Evolutionary conservation across 2,329 filamentous ascomycete species (phyloP).

Genomic region (Colletotrichum lupini): DNA sequence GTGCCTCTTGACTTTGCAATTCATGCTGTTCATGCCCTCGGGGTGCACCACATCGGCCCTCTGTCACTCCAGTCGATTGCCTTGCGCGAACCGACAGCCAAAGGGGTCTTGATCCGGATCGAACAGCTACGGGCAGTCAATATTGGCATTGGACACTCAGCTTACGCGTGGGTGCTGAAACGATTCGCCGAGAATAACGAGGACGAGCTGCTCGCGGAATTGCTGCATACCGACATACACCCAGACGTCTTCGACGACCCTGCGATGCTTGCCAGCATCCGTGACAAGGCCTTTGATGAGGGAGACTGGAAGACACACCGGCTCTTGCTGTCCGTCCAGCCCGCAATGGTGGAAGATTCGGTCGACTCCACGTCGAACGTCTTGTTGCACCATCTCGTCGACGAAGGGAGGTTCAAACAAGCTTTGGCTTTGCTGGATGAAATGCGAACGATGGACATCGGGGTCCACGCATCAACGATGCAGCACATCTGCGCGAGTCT

Average conservation of each 20-base stretch:
- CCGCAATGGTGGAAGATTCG: slow-evolving; percentile 45
- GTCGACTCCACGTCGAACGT: slow-evolving; percentile 46
- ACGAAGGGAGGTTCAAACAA: slow-evolving; percentile 40
- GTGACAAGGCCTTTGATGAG: slow-evolving; percentile 46
- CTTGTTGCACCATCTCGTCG: slow-evolving; percentile 45
- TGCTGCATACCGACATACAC: slow-evolving; percentile 63
- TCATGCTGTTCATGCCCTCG: slow-evolving; percentile 75
- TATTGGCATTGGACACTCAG: slow-evolving; percentile 70
- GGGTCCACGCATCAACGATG: slow-evolving; percentile 37
- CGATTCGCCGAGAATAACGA: slow-evolving; percentile 70
- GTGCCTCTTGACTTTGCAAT: slow-evolving; percentile 80
- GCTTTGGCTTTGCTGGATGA: slow-evolving; percentile 50
- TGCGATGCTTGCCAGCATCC: slow-evolving; percentile 51
- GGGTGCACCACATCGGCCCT: slow-evolving; percentile 78
- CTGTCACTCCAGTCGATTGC: slow-evolving; percentile 82
- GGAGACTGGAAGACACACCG: slow-evolving; percentile 55
- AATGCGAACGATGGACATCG: slow-evolving; percentile 48
- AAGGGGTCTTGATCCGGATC: slow-evolving; percentile 69
- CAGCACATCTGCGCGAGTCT: slow-evolving; percentile 25
- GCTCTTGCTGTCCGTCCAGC: slow-evolving; percentile 57
- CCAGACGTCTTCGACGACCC: slow-evolving; percentile 66
- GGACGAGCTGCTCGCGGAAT: slow-evolving; percentile 56
- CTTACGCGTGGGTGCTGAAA: slow-evolving; percentile 74
- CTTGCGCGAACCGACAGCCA: slow-evolving; percentile 67
- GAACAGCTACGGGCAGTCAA: slow-evolving; percentile 68